Evolutionary conservation across 495 filamentous ascomycete species (phyloP).

Genomic region (Aspergillus diversus): DNA sequence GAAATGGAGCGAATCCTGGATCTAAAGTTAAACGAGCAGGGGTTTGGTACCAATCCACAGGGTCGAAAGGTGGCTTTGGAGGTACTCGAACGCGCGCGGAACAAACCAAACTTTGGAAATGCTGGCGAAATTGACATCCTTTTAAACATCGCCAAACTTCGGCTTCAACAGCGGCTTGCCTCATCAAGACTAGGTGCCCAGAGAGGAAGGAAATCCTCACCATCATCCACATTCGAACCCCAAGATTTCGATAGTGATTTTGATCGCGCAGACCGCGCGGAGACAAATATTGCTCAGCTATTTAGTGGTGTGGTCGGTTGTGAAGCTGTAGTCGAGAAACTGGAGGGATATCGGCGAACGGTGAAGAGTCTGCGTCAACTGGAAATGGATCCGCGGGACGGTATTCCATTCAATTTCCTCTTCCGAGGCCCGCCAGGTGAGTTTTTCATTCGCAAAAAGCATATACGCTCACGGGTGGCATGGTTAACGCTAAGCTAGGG

Average conservation of each 20-base stretch:
- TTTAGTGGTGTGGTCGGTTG: conserved; percentile 71
- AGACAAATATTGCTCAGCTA: conserved; percentile 56
- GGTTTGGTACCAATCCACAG: conserved; percentile 42
- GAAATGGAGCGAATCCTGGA: conserved; percentile 60
- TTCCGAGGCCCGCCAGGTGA: conserved; percentile 67
- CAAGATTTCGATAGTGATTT: conserved; percentile 72
- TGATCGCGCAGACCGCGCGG: conserved; percentile 54
- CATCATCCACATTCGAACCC: conserved; percentile 53
- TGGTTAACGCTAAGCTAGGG: conserved; percentile 39
- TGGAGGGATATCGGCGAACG: conserved; percentile 63
- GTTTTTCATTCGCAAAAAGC: not conserved
- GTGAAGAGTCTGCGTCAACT: conserved; percentile 53
- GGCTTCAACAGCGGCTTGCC: conserved; percentile 55
- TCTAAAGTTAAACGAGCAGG: conserved; percentile 56
- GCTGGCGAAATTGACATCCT: conserved; percentile 66
- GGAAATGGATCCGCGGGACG: conserved; percentile 59
- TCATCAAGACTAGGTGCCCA: conserved; percentile 4
- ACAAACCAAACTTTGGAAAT: conserved; percentile 58
- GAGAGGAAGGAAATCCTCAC: conserved; percentile 22
- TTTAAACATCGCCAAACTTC: conserved; percentile 61
- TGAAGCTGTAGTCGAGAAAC: conserved; percentile 59
- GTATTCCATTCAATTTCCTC: conserved; percentile 64
- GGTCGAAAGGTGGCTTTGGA: conserved; percentile 46
- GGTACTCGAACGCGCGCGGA: conserved; percentile 44
- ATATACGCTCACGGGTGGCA: not conserved